A percentile compares a stretch with the other conserved stretches of the same genome.
These are phyloP conservation scores for Wickerhamomyces alni DNA, from an alignment of 805 yeast genomes.

Conservation along the genomic window DNA sequence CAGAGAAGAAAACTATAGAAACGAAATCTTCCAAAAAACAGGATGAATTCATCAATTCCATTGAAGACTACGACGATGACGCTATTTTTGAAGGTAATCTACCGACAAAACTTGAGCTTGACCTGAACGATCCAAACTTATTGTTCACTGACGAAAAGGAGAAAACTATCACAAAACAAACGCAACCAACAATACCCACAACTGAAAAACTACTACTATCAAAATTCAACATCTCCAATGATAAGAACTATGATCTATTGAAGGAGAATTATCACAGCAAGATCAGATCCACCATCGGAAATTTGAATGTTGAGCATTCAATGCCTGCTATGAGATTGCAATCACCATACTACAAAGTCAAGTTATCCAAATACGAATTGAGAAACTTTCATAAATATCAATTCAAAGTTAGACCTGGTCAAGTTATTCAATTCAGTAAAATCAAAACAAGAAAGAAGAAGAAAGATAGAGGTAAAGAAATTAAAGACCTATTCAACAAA, in stretches of 20 bases:
- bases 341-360: conserved; percentile 85
- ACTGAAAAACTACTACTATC: conserved; percentile 47
- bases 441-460: conserved; percentile 76
- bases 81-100: conserved; percentile 67
- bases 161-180: conserved; percentile 8
- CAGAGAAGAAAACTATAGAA: not conserved
- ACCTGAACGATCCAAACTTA: conserved; percentile 83
- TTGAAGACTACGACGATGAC: conserved; percentile 55
- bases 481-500: conserved; percentile 63
- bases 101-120: conserved; percentile 43
- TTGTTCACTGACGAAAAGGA: conserved; percentile 50
- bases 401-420: conserved; percentile 72
- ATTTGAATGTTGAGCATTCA: conserved; percentile 85
- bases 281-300: conserved; percentile 88
- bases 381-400: conserved; percentile 78
- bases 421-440: conserved; percentile 69
- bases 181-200: conserved; percentile 36
- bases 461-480: conserved; percentile 80
- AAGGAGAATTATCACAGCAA: conserved; percentile 85
- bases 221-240: conserved; percentile 84
- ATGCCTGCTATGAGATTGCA: conserved; percentile 83
- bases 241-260: conserved; percentile 73
- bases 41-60: conserved; percentile 3
- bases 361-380: conserved; percentile 55
- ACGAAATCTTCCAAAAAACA: conserved; percentile 2